Base-by-base conservation (phyloP, 176 grass and related monocot species). In the Phoenix roebelenii region DNA sequence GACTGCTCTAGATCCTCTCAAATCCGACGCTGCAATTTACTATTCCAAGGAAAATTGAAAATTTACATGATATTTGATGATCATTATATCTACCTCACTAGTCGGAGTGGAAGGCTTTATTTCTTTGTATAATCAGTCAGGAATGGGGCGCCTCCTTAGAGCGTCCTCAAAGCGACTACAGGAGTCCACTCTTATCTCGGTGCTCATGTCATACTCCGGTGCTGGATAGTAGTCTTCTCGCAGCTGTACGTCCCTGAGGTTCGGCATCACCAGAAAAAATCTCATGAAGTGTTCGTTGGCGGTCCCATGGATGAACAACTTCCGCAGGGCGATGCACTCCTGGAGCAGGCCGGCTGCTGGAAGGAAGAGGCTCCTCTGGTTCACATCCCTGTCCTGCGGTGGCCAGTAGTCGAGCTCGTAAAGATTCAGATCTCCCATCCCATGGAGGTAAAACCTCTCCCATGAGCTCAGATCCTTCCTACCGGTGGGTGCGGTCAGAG, bases 141-240 rank as follows among this genome's bases (percentile, higher is more conserved):
- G 62, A 61, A 88, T 58, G 16, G 0, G 5, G 50, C 50, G 49
- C 68, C 2, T 73, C 80, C 92, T 92, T 64, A 98, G 65, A 26
- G 72, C 78, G 1, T 6, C 19, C 70, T 98, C 93, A 15, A 98
- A 98, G 26, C 93, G 84, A 23, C 73, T 63, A 17, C 88, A 98
- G 7, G 93, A 98, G 20, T 98, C 82, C 0, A 73, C 64, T 7
- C 93, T 59, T 87, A 98, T 92, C 74, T 98, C 93, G 0, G 93
- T 98, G 84, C 81, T 92, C 92, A 91, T 82, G 51, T 98, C 93
- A 52, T 88, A 85, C 64, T 98, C 93, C 1, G 93, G 93, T 3
- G 93, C 93, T 3, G 93, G 93, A 57, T 98, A 98, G 51, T 98
- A 98, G 77, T 98, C 94, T 72, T 89, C 94, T 52, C 88, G 39